Base-by-base conservation (phyloP, 441 rosid species). In the Pelargonium fulgidum region DNA sequence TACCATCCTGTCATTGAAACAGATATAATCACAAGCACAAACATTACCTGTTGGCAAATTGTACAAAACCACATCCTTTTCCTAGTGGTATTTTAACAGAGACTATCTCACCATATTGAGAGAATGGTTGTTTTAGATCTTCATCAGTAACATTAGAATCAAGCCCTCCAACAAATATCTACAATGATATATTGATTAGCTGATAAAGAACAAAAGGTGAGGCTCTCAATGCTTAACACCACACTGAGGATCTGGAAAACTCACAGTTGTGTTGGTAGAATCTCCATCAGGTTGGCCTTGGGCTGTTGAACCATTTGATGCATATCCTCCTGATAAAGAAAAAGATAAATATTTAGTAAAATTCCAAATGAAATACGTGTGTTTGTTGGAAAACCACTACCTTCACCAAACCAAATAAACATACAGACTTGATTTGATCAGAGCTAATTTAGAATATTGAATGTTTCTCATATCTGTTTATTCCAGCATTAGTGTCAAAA, bases 141-240 rank as follows among this genome's bases (percentile, higher is more conserved):
- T 89, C 97, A 67, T 88, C 96, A 59, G 84, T 86, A 69, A 88
- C 95, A 76, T 78, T 79, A 48, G 95, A 85, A 82, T 91, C 97
- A 73, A 93, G 95, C 66, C 93, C 95, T 68, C 97, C 99, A 67
- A 93, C 97, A 82, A 93, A 93, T 79, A 93, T 91, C 98, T 93
- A 82, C 62, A 67, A 68, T 33, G 68, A 68, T 54, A 62, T 59
- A 45, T 11, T 16, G 68, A 75, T 70, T 26, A 81, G 73, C 56
- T 62, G 69, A 77, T 62, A 70, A 77, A 74, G 26, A 52, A 50
- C 67, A 72, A 69, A 75, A 66, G 67, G 10, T 1, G 11, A 44
- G 41, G 50, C 29, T 68, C 73, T 76, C 76, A 68, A 68, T 66
- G 75, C 65, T 68, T 8, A 63, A 56, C 72, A 63, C 42, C 20